phyloP scores from a whole-genome alignment of 208 protist species.

The Acanthamoeba rhysodes region DNA sequence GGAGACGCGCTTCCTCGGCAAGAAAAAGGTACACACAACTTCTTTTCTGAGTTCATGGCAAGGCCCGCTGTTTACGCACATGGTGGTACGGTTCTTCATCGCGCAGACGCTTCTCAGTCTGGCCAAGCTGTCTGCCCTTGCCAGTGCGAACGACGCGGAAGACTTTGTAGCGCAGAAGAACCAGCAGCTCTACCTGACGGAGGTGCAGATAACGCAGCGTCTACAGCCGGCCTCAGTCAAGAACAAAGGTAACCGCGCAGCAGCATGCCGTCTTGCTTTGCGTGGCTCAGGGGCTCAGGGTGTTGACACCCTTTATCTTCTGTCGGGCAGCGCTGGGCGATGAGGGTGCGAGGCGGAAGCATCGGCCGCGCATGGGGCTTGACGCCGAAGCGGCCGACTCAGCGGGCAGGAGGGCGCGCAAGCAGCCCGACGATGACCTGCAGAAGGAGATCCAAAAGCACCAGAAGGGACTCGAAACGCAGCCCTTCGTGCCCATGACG shows the following conservation, averaged over 20 bases:
- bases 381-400: neutral
- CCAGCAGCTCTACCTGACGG: constrained; percentile 5
- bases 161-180: neutral
- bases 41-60: neutral
- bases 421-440: neutral
- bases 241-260: neutral
- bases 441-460: neutral
- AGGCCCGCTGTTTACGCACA: too few species aligned
- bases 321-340: neutral
- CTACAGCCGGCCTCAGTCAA: neutral
- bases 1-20: neutral
- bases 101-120: neutral
- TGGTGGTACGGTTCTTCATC: too few species aligned
- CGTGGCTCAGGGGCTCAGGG: too few species aligned
- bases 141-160: neutral
- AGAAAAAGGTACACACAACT: neutral
- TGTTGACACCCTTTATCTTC: neutral
- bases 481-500: constrained; percentile 7
- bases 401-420: neutral
- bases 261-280: neutral
- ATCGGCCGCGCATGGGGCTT: neutral
- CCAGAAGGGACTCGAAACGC: constrained; percentile 2
- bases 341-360: neutral
- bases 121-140: neutral
- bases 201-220: neutral